These are phyloP conservation scores for Cutaneotrichosporon sp. DNA, from an alignment of 1,284 basidiomycete species.

Conservation along the genomic window DNA sequence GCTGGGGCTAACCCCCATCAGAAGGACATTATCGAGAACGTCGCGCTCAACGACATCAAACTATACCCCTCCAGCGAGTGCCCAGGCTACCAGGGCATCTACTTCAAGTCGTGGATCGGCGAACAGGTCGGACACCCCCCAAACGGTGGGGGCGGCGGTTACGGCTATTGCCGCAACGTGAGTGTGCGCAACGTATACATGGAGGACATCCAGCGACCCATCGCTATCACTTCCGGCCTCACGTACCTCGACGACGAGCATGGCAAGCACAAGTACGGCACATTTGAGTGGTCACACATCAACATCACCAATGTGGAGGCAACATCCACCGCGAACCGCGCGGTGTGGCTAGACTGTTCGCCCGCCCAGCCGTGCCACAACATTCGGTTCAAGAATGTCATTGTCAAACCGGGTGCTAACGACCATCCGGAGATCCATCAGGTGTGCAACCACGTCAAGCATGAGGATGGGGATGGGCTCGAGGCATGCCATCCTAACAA, in stretches of 20 bases:
- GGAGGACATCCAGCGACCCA: conserved; percentile 24
- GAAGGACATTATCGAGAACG: conserved; percentile 57
- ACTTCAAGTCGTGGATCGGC: conserved; percentile 63
- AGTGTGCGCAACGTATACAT: conserved; percentile 51
- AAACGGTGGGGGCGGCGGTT: conserved; percentile 60
- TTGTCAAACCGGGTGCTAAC: conserved; percentile 24
- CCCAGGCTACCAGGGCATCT: conserved; percentile 50
- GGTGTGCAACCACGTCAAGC: conserved; percentile 28
- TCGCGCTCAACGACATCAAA: conserved; percentile 54
- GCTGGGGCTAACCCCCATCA: conserved; percentile 44
- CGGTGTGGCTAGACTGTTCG: conserved; percentile 32
- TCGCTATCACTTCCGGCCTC: conserved; percentile 24
- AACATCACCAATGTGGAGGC: conserved; percentile 29
- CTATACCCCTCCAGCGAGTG: conserved; percentile 17
- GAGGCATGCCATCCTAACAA: conserved; percentile 23
- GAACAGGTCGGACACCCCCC: conserved; percentile 57
- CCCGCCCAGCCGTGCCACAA: conserved; percentile 28
- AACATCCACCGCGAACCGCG: conserved; percentile 21
- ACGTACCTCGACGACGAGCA: conserved; percentile 12
- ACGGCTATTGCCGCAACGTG: conserved; percentile 56
- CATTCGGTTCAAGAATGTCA: conserved; percentile 25
- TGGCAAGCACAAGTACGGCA: conserved; percentile 14
- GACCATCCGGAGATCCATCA: conserved; percentile 29
- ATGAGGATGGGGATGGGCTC: conserved; percentile 21
- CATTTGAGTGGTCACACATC: conserved; percentile 33